Evolutionary conservation across 129 eudicot genomes (phyloP).

Genomic region (Flaveria brownii): DNA sequence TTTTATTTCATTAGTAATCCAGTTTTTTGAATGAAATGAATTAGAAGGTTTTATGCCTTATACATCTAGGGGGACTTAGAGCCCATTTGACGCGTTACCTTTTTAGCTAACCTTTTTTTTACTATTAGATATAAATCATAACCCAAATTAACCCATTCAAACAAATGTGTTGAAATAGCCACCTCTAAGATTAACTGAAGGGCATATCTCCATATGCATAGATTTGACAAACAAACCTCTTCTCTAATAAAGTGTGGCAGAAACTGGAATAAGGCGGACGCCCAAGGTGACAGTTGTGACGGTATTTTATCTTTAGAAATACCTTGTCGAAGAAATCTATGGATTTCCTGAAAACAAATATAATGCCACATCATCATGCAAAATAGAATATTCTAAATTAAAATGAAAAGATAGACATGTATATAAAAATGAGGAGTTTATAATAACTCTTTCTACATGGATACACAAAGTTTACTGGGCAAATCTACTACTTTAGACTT

Average conservation of each 20-base stretch:
- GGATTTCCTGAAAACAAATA: slow-evolving; percentile 70
- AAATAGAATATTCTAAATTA: background rate
- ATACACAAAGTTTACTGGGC: background rate
- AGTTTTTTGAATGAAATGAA: background rate
- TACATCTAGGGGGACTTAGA: background rate
- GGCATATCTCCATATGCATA: background rate
- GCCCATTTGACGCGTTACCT: background rate
- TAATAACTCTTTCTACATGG: background rate
- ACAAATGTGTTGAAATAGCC: background rate
- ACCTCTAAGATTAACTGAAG: background rate
- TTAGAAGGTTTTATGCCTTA: background rate
- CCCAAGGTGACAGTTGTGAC: slow-evolving; percentile 98
- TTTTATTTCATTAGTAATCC: background rate
- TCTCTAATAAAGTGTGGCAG: slow-evolving; percentile 84
- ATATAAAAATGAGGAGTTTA: background rate
- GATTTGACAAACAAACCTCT: slow-evolving; percentile 48
- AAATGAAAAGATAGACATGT: background rate
- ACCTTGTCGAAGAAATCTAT: slow-evolving; percentile 69
- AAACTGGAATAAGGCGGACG: slow-evolving; percentile 90
- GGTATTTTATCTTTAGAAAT: slow-evolving; percentile 72
- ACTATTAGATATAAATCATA: background rate
- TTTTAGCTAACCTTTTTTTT: background rate
- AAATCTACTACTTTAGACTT: slow-evolving; percentile 7
- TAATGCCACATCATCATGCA: slow-evolving; percentile 13
- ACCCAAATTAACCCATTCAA: background rate